Base-by-base conservation (phyloP, 805 yeast species). In the Saturnispora halmiae region DNA sequence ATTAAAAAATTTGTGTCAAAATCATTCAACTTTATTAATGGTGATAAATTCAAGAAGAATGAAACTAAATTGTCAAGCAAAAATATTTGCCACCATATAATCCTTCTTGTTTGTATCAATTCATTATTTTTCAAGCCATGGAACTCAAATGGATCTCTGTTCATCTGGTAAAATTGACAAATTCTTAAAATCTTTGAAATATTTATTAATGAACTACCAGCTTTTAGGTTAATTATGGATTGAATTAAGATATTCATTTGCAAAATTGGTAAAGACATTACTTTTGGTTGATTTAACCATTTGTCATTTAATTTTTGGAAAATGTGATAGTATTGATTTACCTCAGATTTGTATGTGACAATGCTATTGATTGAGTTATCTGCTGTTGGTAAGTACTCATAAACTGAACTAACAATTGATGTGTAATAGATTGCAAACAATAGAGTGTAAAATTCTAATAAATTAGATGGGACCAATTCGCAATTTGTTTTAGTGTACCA, bases 31-130 rank as follows among this genome's bases (percentile, higher is more conserved):
- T 45, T 51, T 13, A 55, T 52, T 3, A 46, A 45, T 13, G 59
- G 55, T 3, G 54, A 40, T 20, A 55, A 36, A 29, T 51, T 46
- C 14, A 53, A 42, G 14, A 49, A 54, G 16, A 46, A 49, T 3
- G 59, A 54, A n/a, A 55, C 50, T 8, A 54, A 73, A 54, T 42
- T 73, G 53, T 77, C 84, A 45, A 77, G 56, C 21, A 74, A 73
- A 46, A 75, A 75, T 6, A 77, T 72, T 29, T 75, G 77, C 82
- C 82, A 77, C 82, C 82, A 77, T n/a, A 77, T 53, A 40, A 75
- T 52, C 52, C 82, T 63, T 54, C 79, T 63, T 36, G 68, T 62
- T 45, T 73, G 76, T 6, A 77, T 67, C 18, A 67, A 61, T 39
- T 65, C 67, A 52, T 65, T 60, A 46, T 74, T 72, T 2, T 66